These are phyloP conservation scores for Cercospora beticola DNA, from an alignment of 2,329 filamentous ascomycete species.

Conservation along the genomic window DNA sequence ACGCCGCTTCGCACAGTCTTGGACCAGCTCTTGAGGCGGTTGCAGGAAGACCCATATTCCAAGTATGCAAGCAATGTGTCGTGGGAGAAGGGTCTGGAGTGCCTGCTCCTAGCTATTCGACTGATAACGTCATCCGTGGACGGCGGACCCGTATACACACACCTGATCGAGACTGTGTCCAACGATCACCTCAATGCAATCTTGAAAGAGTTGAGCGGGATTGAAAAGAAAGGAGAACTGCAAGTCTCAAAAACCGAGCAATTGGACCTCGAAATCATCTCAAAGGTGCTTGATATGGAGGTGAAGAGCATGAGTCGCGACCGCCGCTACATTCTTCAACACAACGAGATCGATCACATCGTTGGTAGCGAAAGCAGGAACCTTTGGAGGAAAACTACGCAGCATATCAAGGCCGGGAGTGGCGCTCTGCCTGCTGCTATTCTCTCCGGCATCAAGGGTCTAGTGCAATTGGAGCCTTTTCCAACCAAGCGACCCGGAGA, in stretches of 20 bases:
- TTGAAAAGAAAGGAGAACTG: constrained; percentile 35
- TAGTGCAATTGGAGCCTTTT: constrained; percentile 76
- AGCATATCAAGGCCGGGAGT: constrained; percentile 65
- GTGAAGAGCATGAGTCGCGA: constrained; percentile 69
- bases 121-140: constrained; percentile 24
- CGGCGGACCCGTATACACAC: constrained; percentile 33
- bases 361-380: constrained; percentile 68
- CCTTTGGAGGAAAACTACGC: constrained; percentile 75
- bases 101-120: constrained; percentile 28
- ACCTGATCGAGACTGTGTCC: constrained; percentile 34
- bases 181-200: constrained; percentile 33
- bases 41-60: constrained; percentile 58
- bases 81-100: constrained; percentile 59
- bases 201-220: constrained; percentile 33
- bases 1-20: constrained; percentile 79
- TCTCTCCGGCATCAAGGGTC: constrained; percentile 65
- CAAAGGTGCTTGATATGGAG: constrained; percentile 67
- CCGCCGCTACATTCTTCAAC: constrained; percentile 63
- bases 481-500: constrained; percentile 39
- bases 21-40: constrained; percentile 68
- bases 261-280: constrained; percentile 63
- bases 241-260: constrained; percentile 39
- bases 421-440: constrained; percentile 73
- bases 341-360: constrained; percentile 63
- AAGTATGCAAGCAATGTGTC: constrained; percentile 61